phyloP scores from a whole-genome alignment of 768 basidiomycete species.

The Macrolepiota dolichaula region DNA sequence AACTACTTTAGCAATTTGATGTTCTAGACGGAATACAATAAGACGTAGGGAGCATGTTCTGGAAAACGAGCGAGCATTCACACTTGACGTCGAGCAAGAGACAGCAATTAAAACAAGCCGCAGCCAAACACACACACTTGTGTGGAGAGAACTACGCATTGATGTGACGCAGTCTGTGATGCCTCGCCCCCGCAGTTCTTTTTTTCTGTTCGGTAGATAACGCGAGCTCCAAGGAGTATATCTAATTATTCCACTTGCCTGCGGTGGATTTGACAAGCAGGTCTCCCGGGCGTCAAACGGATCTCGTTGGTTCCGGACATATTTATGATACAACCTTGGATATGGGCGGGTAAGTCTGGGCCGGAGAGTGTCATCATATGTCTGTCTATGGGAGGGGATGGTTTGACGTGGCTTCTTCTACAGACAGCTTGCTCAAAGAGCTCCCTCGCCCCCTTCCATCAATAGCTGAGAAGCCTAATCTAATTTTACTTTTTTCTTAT shows the following conservation, averaged over 20 bases:
- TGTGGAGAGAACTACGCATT: too few relatives aligned
- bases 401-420: neutral
- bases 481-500: too few relatives aligned
- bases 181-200: too few relatives aligned
- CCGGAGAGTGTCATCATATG: too few relatives aligned
- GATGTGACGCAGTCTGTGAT: too few relatives aligned
- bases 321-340: too few relatives aligned
- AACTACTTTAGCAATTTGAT: neutral
- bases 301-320: neutral
- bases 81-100: neutral
- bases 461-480: too few relatives aligned
- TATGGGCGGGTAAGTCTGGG: too few relatives aligned
- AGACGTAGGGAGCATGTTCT: neutral
- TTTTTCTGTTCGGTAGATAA: too few relatives aligned
- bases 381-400: neutral
- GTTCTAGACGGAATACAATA: neutral
- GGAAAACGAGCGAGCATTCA: neutral
- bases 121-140: neutral
- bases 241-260: too few relatives aligned
- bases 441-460: too few relatives aligned
- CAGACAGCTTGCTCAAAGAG: neutral
- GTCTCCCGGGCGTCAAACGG: neutral
- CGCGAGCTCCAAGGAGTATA: too few relatives aligned
- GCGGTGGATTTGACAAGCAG: neutral
- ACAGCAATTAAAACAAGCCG: neutral